phyloP scores from a whole-genome alignment of 192 early-diverging fungal species.

The Coemansia asiatica region DNA sequence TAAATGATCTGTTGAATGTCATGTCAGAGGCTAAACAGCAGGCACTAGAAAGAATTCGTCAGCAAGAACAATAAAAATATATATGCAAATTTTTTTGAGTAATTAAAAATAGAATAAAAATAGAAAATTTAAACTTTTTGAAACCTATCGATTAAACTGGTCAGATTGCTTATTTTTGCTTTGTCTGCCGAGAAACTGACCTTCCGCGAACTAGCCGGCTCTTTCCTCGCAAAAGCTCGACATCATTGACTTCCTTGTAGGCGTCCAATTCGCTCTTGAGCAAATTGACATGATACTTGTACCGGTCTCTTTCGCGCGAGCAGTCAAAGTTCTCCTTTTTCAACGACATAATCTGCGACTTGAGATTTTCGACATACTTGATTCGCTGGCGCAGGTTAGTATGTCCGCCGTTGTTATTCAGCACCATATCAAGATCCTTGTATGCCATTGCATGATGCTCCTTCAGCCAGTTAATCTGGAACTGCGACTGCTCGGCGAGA shows the following conservation, averaged over 20 bases:
- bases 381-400: conserved; percentile 50
- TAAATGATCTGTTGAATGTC: too few species aligned
- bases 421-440: conserved; percentile 34
- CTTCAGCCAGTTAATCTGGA: conserved; percentile 55
- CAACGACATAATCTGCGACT: conserved; percentile 40
- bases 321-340: conserved; percentile 49
- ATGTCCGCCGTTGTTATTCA: conserved; percentile 41
- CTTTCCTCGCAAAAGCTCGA: conserved; percentile 14
- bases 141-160: too few species aligned
- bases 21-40: too few species aligned
- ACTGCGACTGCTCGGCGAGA: conserved; percentile 47
- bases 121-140: too few species aligned
- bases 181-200: conserved; percentile 2
- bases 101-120: too few species aligned
- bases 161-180: too few species aligned
- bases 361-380: conserved; percentile 44
- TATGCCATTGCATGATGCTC: conserved; percentile 50
- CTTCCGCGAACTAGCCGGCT: conserved; percentile 13
- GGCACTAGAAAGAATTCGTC: too few species aligned
- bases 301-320: conserved; percentile 32
- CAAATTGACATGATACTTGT: conserved; percentile 20
- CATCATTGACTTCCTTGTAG: conserved; percentile 49
- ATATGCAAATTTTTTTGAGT: too few species aligned
- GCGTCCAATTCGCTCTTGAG: conserved; percentile 49
- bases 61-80: too few species aligned